Base-by-base conservation (phyloP, 225 moss, liverwort and hornwort genomes). In the Straminergon stramineum region DNA sequence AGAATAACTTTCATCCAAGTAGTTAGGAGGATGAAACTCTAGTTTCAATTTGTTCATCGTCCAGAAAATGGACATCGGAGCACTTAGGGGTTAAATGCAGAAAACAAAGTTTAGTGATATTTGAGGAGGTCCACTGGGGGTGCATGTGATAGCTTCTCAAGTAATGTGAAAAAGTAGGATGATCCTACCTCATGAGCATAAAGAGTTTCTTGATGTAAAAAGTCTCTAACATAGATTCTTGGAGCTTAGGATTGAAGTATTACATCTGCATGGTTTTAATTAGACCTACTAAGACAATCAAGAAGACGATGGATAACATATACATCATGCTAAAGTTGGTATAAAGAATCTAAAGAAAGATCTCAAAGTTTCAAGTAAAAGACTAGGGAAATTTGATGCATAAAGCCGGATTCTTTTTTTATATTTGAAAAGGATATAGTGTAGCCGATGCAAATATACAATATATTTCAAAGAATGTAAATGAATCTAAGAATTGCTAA, bases 251-350 rank as follows among this genome's bases (percentile, higher is more conserved):
- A 26, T n/a, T 56, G 16, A 26, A 1, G 7, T 26, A 27, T n/a
- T 17, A 7, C 17, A n/a, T 79, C 8, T 26, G n/a, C n/a, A 15
- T 0, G 27, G 0, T 0, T n/a, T 56, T n/a, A 7, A n/a, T 27
- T 79, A 11, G 17, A 1, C 17, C 16, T n/a, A 56, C 0, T 1
- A 0, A 57, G 16, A 7, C 7, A n/a, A 2, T n/a, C n/a, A n/a
- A n/a, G n/a, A n/a, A n/a, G n/a, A n/a, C n/a, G n/a, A n/a, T 4
- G 0, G 7, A 26, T 27, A 35, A n/a, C 1, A 10, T 9, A 9
- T 8, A 34, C 0, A 0, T 56, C 1, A 37, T 0, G 15, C 5
- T 9, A 55, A 55, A 35, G 6, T 51, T 56, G 14, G 9, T 1
- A 56, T 0, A 56, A 0, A 76, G 9, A 23, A 24, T 15, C 10